phyloP scores from a whole-genome alignment of 371 early-diverging fungal species.

The Gilbertella persicaria region DNA sequence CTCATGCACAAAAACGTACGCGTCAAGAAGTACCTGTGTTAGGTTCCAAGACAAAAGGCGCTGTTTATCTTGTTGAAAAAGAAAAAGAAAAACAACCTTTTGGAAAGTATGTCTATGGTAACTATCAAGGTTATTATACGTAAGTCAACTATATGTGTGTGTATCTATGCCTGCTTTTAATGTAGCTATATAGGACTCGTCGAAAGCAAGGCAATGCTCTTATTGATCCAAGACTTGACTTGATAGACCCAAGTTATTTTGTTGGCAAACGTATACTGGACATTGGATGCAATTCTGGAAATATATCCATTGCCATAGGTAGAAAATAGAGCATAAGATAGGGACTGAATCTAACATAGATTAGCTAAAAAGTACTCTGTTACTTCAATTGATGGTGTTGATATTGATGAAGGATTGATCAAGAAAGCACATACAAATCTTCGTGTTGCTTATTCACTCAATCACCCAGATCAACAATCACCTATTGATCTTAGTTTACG shows the following conservation, averaged over 20 bases:
- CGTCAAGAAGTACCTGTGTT: background rate
- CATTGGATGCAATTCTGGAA: slow-evolving; percentile 86
- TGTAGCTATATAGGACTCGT: slow-evolving; percentile 16
- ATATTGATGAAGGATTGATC: slow-evolving; percentile 75
- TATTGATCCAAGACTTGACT: slow-evolving; percentile 64
- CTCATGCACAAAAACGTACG: background rate
- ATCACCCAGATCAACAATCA: slow-evolving; percentile 22
- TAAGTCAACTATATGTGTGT: background rate
- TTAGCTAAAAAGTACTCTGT: slow-evolving; percentile 53
- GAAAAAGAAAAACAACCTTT: background rate
- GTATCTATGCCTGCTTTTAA: background rate
- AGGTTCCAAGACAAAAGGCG: slow-evolving; percentile 5
- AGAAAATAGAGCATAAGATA: background rate
- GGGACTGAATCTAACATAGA: background rate
- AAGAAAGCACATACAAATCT: slow-evolving; percentile 58
- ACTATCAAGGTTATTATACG: slow-evolving; percentile 33
- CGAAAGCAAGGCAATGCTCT: slow-evolving; percentile 16
- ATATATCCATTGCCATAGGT: slow-evolving; percentile 68
- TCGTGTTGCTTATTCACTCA: slow-evolving; percentile 45
- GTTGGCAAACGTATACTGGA: slow-evolving; percentile 68
- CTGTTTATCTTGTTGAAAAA: slow-evolving; percentile 1
- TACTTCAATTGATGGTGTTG: slow-evolving; percentile 65
- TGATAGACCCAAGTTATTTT: slow-evolving; percentile 58
- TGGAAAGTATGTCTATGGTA: slow-evolving; percentile 20
- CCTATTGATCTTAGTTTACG: slow-evolving; percentile 28